Base-by-base conservation (phyloP, 495 filamentous ascomycete species). In the Neurospora sp. region DNA sequence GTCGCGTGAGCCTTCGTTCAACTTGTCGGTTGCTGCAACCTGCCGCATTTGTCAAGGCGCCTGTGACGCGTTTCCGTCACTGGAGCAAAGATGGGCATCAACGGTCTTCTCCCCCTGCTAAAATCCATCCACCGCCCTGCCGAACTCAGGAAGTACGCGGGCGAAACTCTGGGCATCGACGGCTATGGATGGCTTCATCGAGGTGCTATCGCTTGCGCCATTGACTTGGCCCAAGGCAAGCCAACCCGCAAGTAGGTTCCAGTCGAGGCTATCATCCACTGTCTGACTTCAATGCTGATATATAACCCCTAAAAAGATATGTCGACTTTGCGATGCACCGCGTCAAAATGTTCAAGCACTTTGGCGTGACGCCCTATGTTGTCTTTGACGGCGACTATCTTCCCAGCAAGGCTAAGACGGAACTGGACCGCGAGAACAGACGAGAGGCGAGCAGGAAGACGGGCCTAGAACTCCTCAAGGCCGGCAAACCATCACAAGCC, bases 181-280 rank as follows among this genome's bases (percentile, higher is more conserved):
- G 94, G 92, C 72, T 99, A 99, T 85, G 96, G 94, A 78, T 99
- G 96, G 96, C 89, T 99, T 41, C 96, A 99, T 80, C 92, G 96
- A 74, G 96, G 95, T 39, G 93, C 94, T 35, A 89, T 96, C 69
- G 86, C 94, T 35, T 99, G 96, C 80, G 92, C 95, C 71, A 90
- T 97, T 74, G 96, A 98, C 73, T 86, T 99, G 68, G 96, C 94
- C 39, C 85, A 93, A 75, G 92, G 90, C 75, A 94, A 91, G 80
- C 94, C 93, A 22, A 98, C 94, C 6, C 89, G 87, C 70, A 97
- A 94, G 92, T 97, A 84, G 75, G 87, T 83, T 37, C 3, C 53
- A 65, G 35, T 14, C 53, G 14, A 65, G 53, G 53, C 53, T 18
- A 4, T 27, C 27, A 18, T n/a, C 39, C 12, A 61, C 10, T 40